phyloP scores from a whole-genome alignment of 371 early-diverging fungal genomes.

The Furculomyces boomerangus region DNA sequence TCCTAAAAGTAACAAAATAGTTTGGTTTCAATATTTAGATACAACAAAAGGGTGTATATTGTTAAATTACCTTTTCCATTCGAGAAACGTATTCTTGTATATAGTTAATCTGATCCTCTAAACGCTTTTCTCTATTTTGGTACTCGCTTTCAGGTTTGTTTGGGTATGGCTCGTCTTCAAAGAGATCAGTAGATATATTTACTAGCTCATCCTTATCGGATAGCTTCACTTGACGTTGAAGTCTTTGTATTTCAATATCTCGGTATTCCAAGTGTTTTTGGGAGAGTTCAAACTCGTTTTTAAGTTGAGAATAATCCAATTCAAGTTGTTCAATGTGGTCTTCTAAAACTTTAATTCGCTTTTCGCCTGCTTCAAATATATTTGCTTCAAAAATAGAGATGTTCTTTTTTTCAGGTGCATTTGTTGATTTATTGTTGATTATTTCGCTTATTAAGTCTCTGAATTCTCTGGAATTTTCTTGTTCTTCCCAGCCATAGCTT shows the following conservation, averaged over 20 bases:
- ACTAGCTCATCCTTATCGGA: neutral
- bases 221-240: neutral
- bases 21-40: neutral
- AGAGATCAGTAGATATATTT: neutral
- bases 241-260: conserved; percentile 2
- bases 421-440: too few relatives aligned
- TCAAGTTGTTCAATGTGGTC: neutral
- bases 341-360: neutral
- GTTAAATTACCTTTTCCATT: neutral
- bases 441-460: neutral
- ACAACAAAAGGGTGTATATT: neutral
- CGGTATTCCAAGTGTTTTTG: neutral
- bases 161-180: neutral
- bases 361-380: neutral
- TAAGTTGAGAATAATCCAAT: neutral
- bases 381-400: neutral
- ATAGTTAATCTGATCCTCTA: conserved; percentile 3
- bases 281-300: neutral
- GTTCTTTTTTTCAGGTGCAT: neutral
- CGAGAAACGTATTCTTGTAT: neutral
- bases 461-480: neutral
- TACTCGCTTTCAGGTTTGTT: neutral
- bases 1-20: neutral
- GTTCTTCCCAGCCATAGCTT: neutral
- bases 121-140: neutral